These are phyloP conservation scores for Byssoonygena ceratinophila DNA, from an alignment of 2,329 filamentous ascomycete genomes.

Conservation along the genomic window DNA sequence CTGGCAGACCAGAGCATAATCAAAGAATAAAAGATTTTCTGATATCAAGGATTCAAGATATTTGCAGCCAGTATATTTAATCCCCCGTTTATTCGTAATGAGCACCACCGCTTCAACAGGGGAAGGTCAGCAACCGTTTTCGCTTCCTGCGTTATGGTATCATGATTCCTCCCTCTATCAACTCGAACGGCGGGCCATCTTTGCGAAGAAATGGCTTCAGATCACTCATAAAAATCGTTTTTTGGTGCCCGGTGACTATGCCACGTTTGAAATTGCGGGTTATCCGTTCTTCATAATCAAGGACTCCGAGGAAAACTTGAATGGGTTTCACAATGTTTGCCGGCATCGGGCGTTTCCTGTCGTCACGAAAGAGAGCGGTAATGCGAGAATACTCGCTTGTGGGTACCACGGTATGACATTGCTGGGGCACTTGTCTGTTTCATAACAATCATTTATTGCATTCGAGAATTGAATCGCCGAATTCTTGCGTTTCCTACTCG, in stretches of 20 bases:
- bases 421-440: too few species aligned
- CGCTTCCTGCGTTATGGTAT: slow-evolving; percentile 46
- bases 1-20: too few species aligned
- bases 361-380: slow-evolving; percentile 41
- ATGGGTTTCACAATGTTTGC: slow-evolving; percentile 52
- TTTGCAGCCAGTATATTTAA: too few species aligned
- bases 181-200: slow-evolving; percentile 48
- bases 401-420: slow-evolving; percentile 41
- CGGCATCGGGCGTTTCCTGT: slow-evolving; percentile 50
- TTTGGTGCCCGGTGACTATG: slow-evolving; percentile 45
- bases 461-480: too few species aligned
- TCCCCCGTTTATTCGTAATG: neutral
- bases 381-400: slow-evolving; percentile 45
- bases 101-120: neutral
- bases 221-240: slow-evolving; percentile 38
- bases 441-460: too few species aligned
- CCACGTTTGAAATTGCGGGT: slow-evolving; percentile 46
- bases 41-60: too few species aligned
- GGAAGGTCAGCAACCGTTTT: neutral
- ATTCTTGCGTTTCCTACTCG: neutral
- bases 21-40: too few species aligned
- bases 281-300: slow-evolving; percentile 46
- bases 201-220: slow-evolving; percentile 44
- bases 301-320: slow-evolving; percentile 44
- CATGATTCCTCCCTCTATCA: slow-evolving; percentile 46